Evolutionary conservation across 176 grass and related monocot genomes (phyloP), one percentile per base, ranked within the genome.

Genomic region (Alloteropsis semialata): DNA sequence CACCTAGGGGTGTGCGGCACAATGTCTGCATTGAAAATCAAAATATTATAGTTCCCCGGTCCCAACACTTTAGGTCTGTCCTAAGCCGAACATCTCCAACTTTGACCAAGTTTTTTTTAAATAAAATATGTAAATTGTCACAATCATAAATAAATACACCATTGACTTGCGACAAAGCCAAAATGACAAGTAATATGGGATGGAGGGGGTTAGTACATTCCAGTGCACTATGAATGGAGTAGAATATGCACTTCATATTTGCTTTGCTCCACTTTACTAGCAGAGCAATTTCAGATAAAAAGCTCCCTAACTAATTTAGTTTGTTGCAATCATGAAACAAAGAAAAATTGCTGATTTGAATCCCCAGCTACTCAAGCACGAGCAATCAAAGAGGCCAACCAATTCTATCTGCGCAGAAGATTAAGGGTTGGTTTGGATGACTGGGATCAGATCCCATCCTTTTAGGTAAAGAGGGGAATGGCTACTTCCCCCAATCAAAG

Each of bases 261-360:
- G 7, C 8, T 39, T 48, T 50, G 45, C 22, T 41, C 34, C 10
- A 72, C 38, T 39, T 37, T 15, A 32, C 18, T 13, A 29, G 49
- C 36, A 44, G 37, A 27, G 16, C 70, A 10, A 29, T 5, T 25
- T 61, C 17, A 76, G 25, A 21, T 5, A 30, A 75, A 75, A 74
- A 51, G 21, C 64, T 32, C 29, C 13, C 27, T 42, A 65, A 53
- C 43, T 42, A 64, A 55, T 62, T 21, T 36, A 50, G 55, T 62
- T 65, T 42, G 45, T 54, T 54, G 58, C 16, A 39, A 75, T 75
- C 59, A 75, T 30, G 30, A 74, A 11, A 84, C 46, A 67, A 41
- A 27, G n/a, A 19, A 19, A 49, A 65, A 42, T 55, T 68, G 39
- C 28, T 56, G 62, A 57, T 34, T 34, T 33, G 61, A 67, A 42